Percentiles rank a stretch among this genome's conserved stretches.
Conservation (phyloP, 73 alveolate species). For the Paramecium tetraurelia region DNA sequence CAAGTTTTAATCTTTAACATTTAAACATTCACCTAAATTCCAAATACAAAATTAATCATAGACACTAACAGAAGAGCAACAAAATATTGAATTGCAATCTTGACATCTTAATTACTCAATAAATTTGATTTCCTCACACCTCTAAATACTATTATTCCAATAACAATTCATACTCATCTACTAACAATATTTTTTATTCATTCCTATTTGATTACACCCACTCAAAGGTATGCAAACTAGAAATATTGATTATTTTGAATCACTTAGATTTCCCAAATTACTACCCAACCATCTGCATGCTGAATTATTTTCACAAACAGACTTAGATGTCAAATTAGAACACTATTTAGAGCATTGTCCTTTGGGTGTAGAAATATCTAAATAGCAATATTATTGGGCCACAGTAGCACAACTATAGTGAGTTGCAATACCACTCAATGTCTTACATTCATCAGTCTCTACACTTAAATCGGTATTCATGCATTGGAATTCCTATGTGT, state of each 20-base stretch:
- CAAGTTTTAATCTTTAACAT: background rate
- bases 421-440: background rate
- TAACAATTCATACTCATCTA: background rate
- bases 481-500: background rate
- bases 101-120: background rate
- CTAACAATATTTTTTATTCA: background rate
- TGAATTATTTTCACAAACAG: background rate
- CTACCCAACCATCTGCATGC: background rate
- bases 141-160: background rate
- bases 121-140: background rate
- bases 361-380: background rate
- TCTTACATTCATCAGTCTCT: background rate
- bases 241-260: background rate
- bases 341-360: background rate
- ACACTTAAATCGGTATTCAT: background rate
- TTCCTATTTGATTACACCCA: background rate
- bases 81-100: background rate
- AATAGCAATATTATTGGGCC: background rate
- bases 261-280: background rate
- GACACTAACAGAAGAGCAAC: background rate
- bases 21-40: background rate
- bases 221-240: background rate
- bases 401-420: background rate
- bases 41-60: slow-evolving; percentile 28
- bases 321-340: background rate